Percentiles rank a stretch among this genome's conserved stretches.
Conservation (phyloP, 2,329 filamentous ascomycete genomes). For the Xylaria arbuscula region DNA sequence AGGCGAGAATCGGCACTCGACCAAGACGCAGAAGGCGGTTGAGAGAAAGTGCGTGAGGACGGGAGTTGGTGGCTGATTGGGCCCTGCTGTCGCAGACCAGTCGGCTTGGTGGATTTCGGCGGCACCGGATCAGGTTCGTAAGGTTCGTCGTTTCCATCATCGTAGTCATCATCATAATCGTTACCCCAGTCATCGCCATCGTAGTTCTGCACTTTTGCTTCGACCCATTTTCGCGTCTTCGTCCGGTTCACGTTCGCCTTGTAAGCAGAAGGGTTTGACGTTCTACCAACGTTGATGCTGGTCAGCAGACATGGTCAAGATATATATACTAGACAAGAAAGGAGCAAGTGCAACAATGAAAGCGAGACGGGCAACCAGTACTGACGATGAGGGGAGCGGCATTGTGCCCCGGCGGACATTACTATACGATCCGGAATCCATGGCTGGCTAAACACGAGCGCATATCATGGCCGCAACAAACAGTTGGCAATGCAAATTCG, state of each 20-base stretch:
- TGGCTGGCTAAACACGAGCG: conserved; percentile 25
- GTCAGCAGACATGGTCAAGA: conserved; percentile 18
- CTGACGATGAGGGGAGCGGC: conserved; percentile 37
- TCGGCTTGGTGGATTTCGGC: conserved; percentile 46
- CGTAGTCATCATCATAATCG: conserved; percentile 72
- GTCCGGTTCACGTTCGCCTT: conserved; percentile 87
- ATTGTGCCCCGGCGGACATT: conserved; percentile 38
- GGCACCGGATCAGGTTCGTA: conserved; percentile 53
- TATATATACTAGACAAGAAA: background rate
- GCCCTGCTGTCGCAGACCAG: conserved; percentile 57
- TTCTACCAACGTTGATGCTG: conserved; percentile 5
- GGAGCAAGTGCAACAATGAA: background rate
- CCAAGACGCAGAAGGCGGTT: conserved; percentile 37
- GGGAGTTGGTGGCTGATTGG: conserved; percentile 47
- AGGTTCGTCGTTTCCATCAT: conserved; percentile 65
- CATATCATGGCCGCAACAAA: conserved; percentile 16
- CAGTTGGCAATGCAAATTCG: background rate
- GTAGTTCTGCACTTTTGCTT: conserved; percentile 86
- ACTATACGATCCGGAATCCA: conserved; percentile 43
- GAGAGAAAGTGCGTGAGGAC: conserved; percentile 45
- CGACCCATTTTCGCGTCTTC: conserved; percentile 95
- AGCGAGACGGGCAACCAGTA: conserved; percentile 8
- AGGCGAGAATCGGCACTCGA: conserved; percentile 34
- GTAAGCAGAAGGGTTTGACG: conserved; percentile 58
- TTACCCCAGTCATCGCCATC: conserved; percentile 95